phyloP scores from a whole-genome alignment of 2,329 filamentous ascomycete species.

The Verticillium albo-atrum region DNA sequence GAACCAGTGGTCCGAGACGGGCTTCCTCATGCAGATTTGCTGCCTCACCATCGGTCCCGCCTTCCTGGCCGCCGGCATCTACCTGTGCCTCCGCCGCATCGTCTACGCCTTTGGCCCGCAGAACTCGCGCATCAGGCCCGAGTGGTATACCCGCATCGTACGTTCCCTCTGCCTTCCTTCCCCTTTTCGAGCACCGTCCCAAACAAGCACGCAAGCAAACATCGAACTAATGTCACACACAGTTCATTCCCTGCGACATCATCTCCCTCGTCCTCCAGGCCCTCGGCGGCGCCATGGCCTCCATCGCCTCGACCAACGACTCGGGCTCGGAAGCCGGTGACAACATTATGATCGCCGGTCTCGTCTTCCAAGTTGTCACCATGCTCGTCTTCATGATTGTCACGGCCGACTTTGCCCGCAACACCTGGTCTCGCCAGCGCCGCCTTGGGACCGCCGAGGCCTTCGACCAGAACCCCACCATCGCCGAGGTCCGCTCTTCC shows the following conservation, averaged over 20 bases:
- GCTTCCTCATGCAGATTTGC: constrained; percentile 54
- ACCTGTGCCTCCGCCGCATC: constrained; percentile 53
- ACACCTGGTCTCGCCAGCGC: constrained; percentile 30
- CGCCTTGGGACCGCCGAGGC: constrained; percentile 23
- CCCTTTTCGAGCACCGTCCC: neutral
- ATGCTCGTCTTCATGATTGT: constrained; percentile 49
- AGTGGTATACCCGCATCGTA: constrained; percentile 45
- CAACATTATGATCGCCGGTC: constrained; percentile 62
- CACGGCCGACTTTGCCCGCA: constrained; percentile 44
- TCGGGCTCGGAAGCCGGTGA: constrained; percentile 37
- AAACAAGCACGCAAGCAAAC: neutral
- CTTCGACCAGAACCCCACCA: constrained; percentile 31
- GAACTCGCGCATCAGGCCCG: constrained; percentile 42
- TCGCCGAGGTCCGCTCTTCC: constrained; percentile 32
- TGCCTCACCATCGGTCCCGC: constrained; percentile 61
- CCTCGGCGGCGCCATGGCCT: constrained; percentile 52
- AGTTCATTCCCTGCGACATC: constrained; percentile 62
- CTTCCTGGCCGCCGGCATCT: constrained; percentile 60
- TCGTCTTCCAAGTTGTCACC: constrained; percentile 56
- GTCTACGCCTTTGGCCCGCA: constrained; percentile 42
- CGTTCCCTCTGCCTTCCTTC: constrained; percentile 10
- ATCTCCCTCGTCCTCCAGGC: constrained; percentile 57
- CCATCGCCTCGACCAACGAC: constrained; percentile 32
- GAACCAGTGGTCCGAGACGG: constrained; percentile 44
- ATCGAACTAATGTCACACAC: neutral